phyloP scores from a whole-genome alignment of 2,329 filamentous ascomycete species.

The Biscogniauxia marginata region DNA sequence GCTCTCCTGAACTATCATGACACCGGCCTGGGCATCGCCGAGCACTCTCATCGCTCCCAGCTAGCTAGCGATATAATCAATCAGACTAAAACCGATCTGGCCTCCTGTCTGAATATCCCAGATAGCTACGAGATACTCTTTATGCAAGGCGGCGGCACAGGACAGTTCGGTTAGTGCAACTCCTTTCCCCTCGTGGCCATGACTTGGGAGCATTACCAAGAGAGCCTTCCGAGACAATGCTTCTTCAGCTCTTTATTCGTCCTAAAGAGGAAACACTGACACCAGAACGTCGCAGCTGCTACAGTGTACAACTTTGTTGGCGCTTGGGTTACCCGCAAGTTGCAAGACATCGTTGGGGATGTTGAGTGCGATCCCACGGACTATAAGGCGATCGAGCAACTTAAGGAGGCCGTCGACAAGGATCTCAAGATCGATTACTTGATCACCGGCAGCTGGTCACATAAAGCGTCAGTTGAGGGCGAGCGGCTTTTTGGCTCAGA shows the following conservation, averaged over 20 bases:
- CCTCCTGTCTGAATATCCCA: slow-evolving; percentile 74
- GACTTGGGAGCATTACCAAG: slow-evolving; percentile 3
- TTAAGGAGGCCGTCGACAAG: slow-evolving; percentile 62
- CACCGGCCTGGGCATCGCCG: slow-evolving; percentile 80
- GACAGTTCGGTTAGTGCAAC: slow-evolving; percentile 57
- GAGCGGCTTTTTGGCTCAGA: slow-evolving; percentile 71
- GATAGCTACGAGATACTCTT: slow-evolving; percentile 84
- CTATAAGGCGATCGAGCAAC: slow-evolving; percentile 50
- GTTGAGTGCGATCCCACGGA: slow-evolving; percentile 41
- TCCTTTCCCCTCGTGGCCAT: slow-evolving; percentile 2
- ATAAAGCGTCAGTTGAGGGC: slow-evolving; percentile 84
- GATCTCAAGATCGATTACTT: slow-evolving; percentile 84
- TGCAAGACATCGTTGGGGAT: slow-evolving; percentile 56
- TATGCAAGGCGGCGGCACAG: slow-evolving; percentile 82
- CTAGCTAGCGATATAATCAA: slow-evolving; percentile 76
- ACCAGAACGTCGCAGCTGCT: slow-evolving; percentile 40
- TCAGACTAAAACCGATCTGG: slow-evolving; percentile 71
- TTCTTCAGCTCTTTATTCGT: slow-evolving; percentile 2
- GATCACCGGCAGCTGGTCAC: slow-evolving; percentile 85
- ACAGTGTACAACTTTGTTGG: slow-evolving; percentile 80
- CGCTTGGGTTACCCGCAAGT: slow-evolving; percentile 73
- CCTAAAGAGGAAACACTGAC: not conserved
- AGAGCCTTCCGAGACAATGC: too few species aligned
- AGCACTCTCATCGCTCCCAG: slow-evolving; percentile 84
- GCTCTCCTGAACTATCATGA: slow-evolving; percentile 79